phyloP scores from a whole-genome alignment of 208 protist genomes.

The Trypanosoma cruzi region DNA sequence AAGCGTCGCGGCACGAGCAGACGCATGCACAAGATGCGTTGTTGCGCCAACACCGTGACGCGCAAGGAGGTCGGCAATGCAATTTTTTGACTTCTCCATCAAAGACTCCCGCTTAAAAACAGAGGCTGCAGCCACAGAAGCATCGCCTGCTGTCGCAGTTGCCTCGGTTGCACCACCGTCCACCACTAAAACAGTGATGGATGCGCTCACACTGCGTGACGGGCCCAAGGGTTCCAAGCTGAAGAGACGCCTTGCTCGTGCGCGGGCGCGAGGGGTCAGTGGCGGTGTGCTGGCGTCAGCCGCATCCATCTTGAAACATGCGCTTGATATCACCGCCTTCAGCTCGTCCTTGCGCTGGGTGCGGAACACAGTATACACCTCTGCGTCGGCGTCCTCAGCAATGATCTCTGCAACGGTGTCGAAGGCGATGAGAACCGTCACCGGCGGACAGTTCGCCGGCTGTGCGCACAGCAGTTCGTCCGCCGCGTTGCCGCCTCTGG shows the following conservation, averaged over 20 bases:
- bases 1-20: neutral
- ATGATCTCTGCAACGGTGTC: conserved; percentile 57
- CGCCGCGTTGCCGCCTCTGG: conserved; percentile 24
- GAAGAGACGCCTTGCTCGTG: neutral
- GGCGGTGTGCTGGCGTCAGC: conserved; percentile 18
- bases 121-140: neutral
- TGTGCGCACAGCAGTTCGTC: conserved; percentile 31
- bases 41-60: conserved; percentile 19
- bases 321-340: conserved; percentile 34
- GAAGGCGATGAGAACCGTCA: conserved; percentile 56
- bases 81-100: conserved; percentile 14
- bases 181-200: conserved; percentile 31
- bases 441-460: conserved; percentile 25
- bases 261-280: neutral
- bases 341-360: conserved; percentile 14
- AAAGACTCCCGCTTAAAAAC: neutral
- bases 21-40: conserved; percentile 14
- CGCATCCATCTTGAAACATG: conserved; percentile 36
- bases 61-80: conserved; percentile 27
- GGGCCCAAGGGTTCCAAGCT: conserved; percentile 6
- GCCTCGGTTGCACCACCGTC: conserved; percentile 8
- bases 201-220: conserved; percentile 2
- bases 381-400: conserved; percentile 42
- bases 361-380: conserved; percentile 41
- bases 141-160: neutral